Base-by-base conservation (phyloP, 2,329 filamentous ascomycete genomes). In the Thyridium curvatum region DNA sequence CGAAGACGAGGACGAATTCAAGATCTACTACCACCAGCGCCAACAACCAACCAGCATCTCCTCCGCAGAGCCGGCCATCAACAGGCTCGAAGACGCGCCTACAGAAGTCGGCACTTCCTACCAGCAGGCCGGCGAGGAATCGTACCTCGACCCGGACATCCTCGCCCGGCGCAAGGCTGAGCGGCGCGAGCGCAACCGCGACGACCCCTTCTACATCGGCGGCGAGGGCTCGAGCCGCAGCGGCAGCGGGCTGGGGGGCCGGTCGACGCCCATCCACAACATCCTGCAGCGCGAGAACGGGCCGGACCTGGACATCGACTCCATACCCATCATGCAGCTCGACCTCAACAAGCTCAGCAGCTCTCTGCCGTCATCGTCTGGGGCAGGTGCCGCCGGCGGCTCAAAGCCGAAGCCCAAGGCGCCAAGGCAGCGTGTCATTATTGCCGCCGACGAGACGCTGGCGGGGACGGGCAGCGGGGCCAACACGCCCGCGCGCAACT, bases 251-350 rank as follows among this genome's bases (percentile, higher is more conserved):
- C 18, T 33, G n/a, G 10, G 69, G 68, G 18, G 67, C 64, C 32
- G 62, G 6, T 83, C 84, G 1, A 91, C 86, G 1, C 86, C 86
- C 1, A 81, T 93, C 36, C 85, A 91, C 53, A 85, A 79, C 47
- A 87, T 93, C 41, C 67, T 86, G 3, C 74, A 79, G 42, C 79
- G 72, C 41, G 79, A 79, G 41, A 90, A 91, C 54, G 83, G 82
- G 2, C 80, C 83, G 3, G 84, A 86, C 33, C 67, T 97, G 8
- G 91, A 98, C 55, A 83, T 98, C 32, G 93, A 98, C 60, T 79
- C 87, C 2, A 98, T 98, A 51, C 93, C 93, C 3, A 91, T 98
- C 52, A 93, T 98, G 80, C 82, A 94, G 56, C 72, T 98, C 34
- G 82, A 94, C 45, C 73, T 96, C 8, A 81, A 82, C 26, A 74